Evolutionary conservation across 192 early-diverging fungal species (phyloP).

Genomic region (Coemansia sp.): DNA sequence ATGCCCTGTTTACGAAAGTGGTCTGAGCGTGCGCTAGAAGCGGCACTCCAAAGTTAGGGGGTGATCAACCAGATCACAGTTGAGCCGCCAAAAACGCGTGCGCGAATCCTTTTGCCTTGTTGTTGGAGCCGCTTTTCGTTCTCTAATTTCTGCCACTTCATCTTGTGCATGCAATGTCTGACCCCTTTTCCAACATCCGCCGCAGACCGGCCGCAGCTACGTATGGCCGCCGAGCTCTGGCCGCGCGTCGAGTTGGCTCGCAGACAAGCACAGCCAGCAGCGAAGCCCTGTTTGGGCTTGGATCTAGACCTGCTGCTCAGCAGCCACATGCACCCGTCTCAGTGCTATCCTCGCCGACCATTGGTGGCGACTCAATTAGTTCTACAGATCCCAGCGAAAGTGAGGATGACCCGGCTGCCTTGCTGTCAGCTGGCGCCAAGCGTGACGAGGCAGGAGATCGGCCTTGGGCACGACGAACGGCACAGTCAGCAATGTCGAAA

Average conservation of each 20-base stretch:
- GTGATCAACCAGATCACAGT: background rate
- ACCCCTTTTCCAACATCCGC: constrained; percentile 47
- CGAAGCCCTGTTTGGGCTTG: background rate
- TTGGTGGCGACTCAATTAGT: background rate
- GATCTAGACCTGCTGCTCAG: background rate
- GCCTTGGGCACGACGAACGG: constrained; percentile 18
- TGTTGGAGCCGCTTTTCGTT: background rate
- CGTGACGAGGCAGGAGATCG: background rate
- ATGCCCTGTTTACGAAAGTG: no score
- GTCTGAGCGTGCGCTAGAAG: no score
- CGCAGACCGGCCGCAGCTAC: constrained; percentile 39
- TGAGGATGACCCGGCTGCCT: background rate
- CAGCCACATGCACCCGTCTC: background rate
- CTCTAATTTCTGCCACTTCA: background rate
- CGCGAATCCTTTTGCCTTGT: background rate
- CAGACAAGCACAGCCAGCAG: background rate
- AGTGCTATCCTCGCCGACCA: background rate
- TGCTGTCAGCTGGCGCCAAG: background rate
- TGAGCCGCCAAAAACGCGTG: background rate
- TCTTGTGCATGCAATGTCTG: constrained; percentile 16
- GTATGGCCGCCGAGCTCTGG: constrained; percentile 46
- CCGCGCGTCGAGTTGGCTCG: constrained; percentile 32
- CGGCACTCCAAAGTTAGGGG: background rate
- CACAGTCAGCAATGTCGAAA: constrained; percentile 28
- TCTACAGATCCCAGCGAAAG: background rate